phyloP scores from a whole-genome alignment of 306 rosid genomes.

The Cucumis melo region DNA sequence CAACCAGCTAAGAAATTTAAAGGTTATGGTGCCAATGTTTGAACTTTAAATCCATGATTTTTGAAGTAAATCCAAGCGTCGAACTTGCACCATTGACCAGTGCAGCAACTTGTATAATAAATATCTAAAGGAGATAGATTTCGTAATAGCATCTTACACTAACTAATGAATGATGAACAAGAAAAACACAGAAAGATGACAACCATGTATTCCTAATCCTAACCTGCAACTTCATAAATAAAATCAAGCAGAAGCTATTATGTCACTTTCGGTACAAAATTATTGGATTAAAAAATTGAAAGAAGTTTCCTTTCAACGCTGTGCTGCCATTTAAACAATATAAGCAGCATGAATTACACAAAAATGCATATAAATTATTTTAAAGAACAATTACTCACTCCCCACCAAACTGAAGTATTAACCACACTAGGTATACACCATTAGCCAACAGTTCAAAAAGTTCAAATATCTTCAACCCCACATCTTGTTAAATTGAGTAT shows the following conservation, averaged over 20 bases:
- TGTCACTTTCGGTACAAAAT: not conserved
- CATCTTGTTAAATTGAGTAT: not conserved
- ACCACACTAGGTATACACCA: constrained; percentile 20
- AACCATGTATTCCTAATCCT: not conserved
- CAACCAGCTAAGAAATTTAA: not conserved
- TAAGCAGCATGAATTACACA: not conserved
- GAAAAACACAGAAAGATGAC: not conserved
- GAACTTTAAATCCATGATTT: not conserved
- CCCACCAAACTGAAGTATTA: constrained; percentile 80
- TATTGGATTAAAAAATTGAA: too few species aligned
- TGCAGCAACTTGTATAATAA: not conserved
- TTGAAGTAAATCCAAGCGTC: not conserved
- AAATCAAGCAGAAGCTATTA: not conserved
- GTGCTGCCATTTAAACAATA: not conserved
- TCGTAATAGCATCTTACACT: not conserved
- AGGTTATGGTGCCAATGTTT: not conserved
- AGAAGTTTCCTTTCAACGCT: not conserved
- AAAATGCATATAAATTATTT: too few species aligned
- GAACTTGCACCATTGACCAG: not conserved
- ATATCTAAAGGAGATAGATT: not conserved
- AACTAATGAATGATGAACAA: not conserved
- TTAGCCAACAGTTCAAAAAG: not conserved
- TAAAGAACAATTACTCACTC: constrained; percentile 28
- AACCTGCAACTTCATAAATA: not conserved
- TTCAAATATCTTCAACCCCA: not conserved